phyloP scores from a whole-genome alignment of 2,329 filamentous ascomycete genomes.

The Eutypa lata region DNA sequence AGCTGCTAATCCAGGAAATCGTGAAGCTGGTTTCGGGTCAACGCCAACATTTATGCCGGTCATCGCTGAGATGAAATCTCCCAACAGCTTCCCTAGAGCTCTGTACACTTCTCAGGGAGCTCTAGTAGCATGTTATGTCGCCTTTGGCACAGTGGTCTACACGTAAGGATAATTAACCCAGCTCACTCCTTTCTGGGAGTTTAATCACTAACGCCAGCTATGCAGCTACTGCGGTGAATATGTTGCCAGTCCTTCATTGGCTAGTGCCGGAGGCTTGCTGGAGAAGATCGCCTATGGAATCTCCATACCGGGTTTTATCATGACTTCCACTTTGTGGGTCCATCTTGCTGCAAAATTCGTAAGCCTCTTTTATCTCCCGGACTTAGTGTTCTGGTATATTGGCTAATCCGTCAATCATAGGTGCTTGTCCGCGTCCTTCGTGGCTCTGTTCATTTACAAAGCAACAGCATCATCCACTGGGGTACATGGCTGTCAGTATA shows the following conservation, averaged over 20 bases:
- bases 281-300: constrained; percentile 20
- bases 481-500: constrained; percentile 4
- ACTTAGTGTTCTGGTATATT: background rate
- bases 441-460: constrained; percentile 1
- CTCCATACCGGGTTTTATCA: constrained; percentile 17
- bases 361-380: background rate
- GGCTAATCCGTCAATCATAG: background rate
- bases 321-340: constrained; percentile 15
- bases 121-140: constrained; percentile 11
- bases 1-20: background rate
- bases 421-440: constrained; percentile 2
- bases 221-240: background rate
- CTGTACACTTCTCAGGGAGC: constrained; percentile 13
- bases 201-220: background rate
- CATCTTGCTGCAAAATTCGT: constrained; percentile 20
- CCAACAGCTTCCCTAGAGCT: constrained; percentile 13
- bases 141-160: constrained; percentile 15
- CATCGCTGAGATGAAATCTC: constrained; percentile 19
- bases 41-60: constrained; percentile 22
- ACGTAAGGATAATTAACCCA: constrained; percentile 9
- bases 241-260: constrained; percentile 3
- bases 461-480: constrained; percentile 2
- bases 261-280: constrained; percentile 16
- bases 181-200: background rate
- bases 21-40: constrained; percentile 14